phyloP scores from a whole-genome alignment of 108 stramenopile species.

The Pseudonitzschia pungens region DNA sequence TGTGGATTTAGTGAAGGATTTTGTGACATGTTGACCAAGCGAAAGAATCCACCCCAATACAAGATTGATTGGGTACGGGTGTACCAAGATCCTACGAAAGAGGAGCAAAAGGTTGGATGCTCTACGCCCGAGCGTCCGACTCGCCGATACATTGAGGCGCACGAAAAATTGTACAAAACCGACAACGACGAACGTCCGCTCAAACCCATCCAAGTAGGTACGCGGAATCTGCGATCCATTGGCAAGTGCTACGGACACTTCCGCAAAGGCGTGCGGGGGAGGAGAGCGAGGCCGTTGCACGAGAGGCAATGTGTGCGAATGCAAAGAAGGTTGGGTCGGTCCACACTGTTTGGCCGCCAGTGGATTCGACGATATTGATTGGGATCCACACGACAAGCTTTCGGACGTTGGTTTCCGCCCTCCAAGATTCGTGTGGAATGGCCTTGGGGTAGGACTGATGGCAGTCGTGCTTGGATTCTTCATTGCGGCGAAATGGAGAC shows the following conservation, averaged over 20 bases:
- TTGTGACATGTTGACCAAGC: constrained; percentile 78
- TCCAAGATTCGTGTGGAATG: constrained; percentile 33
- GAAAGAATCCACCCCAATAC: constrained; percentile 56
- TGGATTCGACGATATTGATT: constrained; percentile 67
- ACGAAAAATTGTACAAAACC: constrained; percentile 76
- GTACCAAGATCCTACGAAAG: constrained; percentile 82
- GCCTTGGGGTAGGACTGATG: constrained; percentile 30
- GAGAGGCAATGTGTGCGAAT: constrained; percentile 60
- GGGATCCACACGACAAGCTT: constrained; percentile 69
- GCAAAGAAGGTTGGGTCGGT: constrained; percentile 76
- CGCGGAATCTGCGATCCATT: constrained; percentile 57
- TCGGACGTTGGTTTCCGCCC: constrained; percentile 71
- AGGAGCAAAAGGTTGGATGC: constrained; percentile 86
- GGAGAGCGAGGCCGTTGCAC: constrained; percentile 58
- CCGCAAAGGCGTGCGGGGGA: constrained; percentile 64
- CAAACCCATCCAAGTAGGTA: constrained; percentile 70
- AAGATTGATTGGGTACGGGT: constrained; percentile 88
- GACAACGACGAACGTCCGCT: constrained; percentile 62
- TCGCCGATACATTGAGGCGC: constrained; percentile 86
- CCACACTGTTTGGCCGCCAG: constrained; percentile 73
- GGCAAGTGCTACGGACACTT: constrained; percentile 22
- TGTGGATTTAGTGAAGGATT: constrained; percentile 91
- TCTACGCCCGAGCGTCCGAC: constrained; percentile 87
- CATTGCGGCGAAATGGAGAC: constrained; percentile 27
- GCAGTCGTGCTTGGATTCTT: constrained; percentile 26